Percentiles rank a stretch among this genome's conserved stretches.
Conservation (phyloP, 345 rosid genomes). For the Gossypium anomalum region DNA sequence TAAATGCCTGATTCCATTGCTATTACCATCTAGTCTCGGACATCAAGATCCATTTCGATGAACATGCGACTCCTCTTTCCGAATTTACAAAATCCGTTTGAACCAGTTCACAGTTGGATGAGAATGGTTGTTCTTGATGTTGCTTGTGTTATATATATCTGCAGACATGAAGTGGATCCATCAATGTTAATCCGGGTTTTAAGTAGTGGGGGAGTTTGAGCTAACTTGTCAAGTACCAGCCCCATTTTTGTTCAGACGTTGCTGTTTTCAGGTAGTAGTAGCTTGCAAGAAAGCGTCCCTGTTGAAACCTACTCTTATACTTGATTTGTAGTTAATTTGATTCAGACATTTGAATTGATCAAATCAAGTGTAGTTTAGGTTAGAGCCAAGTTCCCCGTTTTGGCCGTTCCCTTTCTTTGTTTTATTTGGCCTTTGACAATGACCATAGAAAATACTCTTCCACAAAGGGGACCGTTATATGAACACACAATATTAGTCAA, state of each 20-base stretch:
- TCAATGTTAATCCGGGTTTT: constrained; percentile 2
- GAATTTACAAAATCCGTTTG: not conserved
- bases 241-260: constrained; percentile 5
- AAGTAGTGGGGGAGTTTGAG: not conserved
- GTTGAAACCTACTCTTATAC: not conserved
- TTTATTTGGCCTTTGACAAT: not conserved
- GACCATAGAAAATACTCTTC: not conserved
- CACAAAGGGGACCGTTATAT: not conserved
- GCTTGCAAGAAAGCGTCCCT: not conserved
- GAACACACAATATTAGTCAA: not conserved
- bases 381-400: not conserved
- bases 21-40: not conserved
- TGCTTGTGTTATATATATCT: not conserved
- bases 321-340: not conserved
- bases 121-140: not conserved
- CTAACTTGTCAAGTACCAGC: not conserved
- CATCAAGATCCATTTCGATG: not conserved
- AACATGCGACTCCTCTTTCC: not conserved
- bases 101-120: not conserved
- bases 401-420: not conserved
- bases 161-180: constrained; percentile 2
- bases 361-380: not conserved
- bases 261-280: constrained; percentile 11
- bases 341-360: not conserved
- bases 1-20: not conserved